phyloP scores from a whole-genome alignment of 2,329 filamentous ascomycete genomes.

The Xylariaceae sp. region DNA sequence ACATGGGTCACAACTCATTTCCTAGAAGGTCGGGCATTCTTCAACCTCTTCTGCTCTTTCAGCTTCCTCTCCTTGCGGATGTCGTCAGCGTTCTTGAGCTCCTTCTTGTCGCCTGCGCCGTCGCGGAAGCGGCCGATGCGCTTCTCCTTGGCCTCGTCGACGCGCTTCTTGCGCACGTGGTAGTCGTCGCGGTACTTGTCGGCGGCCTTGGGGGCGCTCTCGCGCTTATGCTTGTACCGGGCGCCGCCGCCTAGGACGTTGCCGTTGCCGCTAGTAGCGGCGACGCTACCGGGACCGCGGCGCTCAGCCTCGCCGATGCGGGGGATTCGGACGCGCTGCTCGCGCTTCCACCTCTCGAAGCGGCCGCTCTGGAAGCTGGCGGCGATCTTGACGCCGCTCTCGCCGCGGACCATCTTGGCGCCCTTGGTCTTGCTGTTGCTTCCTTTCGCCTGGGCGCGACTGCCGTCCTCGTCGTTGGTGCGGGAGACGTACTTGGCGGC shows the following conservation, averaged over 20 bases:
- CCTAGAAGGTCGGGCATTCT: constrained; percentile 78
- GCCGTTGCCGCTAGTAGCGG: constrained; percentile 34
- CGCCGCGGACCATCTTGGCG: constrained; percentile 66
- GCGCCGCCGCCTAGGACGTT: constrained; percentile 23
- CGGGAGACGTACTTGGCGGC: constrained; percentile 89
- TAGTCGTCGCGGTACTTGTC: constrained; percentile 92
- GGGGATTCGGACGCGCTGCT: constrained; percentile 75
- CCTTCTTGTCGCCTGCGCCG: constrained; percentile 58
- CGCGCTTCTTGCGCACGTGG: constrained; percentile 81
- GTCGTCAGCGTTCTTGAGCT: constrained; percentile 77
- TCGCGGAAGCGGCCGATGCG: constrained; percentile 68
- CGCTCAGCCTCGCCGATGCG: constrained; percentile 77
- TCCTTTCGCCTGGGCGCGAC: constrained; percentile 46
- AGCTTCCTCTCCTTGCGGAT: constrained; percentile 76
- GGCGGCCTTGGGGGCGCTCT: constrained; percentile 85
- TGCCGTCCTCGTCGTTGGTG: constrained; percentile 92
- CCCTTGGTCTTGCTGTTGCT: constrained; percentile 50
- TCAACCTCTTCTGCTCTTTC: constrained; percentile 70
- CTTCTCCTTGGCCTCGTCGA: constrained; percentile 82
- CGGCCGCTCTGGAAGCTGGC: constrained; percentile 88
- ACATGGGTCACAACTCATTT: constrained; percentile 39
- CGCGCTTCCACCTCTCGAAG: constrained; percentile 87
- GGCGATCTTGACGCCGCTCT: constrained; percentile 93
- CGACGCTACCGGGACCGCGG: constrained; percentile 29
- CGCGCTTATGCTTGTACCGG: constrained; percentile 79